phyloP scores from a whole-genome alignment of 345 rosid genomes.

The Melaleuca quinquenervia region DNA sequence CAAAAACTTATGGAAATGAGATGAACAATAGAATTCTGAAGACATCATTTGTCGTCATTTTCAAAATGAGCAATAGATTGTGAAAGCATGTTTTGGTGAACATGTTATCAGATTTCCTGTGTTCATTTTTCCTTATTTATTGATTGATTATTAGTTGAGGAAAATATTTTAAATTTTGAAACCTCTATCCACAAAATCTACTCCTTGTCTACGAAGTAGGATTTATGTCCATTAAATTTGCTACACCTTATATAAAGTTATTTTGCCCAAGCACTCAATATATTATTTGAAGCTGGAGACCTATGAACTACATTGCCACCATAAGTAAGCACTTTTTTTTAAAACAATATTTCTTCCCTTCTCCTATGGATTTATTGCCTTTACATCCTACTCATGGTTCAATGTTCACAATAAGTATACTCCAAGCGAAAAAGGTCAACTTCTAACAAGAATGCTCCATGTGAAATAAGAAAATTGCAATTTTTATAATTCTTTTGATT shows the following conservation, averaged over 20 bases:
- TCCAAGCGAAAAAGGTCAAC: neutral
- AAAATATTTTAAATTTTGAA: neutral
- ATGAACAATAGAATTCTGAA: neutral
- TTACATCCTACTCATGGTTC: neutral
- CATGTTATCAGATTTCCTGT: neutral
- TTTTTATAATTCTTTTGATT: neutral
- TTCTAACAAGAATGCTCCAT: neutral
- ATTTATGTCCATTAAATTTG: neutral
- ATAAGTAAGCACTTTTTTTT: neutral
- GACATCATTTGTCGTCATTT: neutral
- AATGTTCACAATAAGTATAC: neutral
- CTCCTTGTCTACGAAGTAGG: neutral
- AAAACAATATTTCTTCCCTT: neutral
- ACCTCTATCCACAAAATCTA: neutral
- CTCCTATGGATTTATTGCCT: neutral
- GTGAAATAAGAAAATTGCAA: neutral
- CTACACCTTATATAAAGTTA: neutral
- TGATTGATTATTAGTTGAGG: neutral
- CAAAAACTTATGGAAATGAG: neutral
- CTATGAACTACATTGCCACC: neutral
- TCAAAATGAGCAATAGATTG: neutral
- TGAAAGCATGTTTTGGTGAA: neutral
- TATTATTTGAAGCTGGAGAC: neutral
- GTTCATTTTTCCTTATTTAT: neutral
- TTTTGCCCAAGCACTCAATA: neutral